These are phyloP conservation scores for Wickerhamomyces bovis DNA, from an alignment of 805 yeast genomes.

Conservation along the genomic window DNA sequence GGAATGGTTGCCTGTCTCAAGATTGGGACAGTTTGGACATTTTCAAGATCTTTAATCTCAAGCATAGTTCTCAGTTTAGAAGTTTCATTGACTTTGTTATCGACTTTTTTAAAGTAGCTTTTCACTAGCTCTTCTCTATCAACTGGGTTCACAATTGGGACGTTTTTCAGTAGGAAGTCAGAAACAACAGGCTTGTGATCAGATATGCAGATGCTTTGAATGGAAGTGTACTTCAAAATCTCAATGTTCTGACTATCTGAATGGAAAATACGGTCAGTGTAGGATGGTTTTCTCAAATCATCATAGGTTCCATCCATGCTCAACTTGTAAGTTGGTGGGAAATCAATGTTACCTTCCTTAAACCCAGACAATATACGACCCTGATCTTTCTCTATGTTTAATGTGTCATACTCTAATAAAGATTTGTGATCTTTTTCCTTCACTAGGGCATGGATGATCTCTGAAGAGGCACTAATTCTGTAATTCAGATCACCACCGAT, in stretches of 20 bases:
- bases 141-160: conserved; percentile 32
- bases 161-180: conserved; percentile 24
- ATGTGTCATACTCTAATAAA: conserved; percentile 39
- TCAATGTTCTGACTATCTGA: conserved; percentile 27
- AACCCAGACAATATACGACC: conserved; percentile 33
- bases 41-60: conserved; percentile 30
- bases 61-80: conserved; percentile 33
- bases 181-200: conserved; percentile 54
- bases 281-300: conserved; percentile 43
- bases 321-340: conserved; percentile 52
- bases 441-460: conserved; percentile 25
- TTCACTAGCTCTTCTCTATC: conserved; percentile 30
- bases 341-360: conserved; percentile 39
- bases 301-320: conserved; percentile 23
- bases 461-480: conserved; percentile 30
- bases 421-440: conserved; percentile 26
- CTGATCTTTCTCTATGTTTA: conserved; percentile 29
- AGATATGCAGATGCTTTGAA: conserved; percentile 28
- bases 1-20: conserved; percentile 21
- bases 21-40: conserved; percentile 20
- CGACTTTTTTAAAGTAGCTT: conserved; percentile 33
- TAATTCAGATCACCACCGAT: conserved; percentile 53
- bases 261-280: conserved; percentile 51
- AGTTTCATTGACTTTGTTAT: conserved; percentile 36
- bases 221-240: conserved; percentile 19